Evolutionary conservation across 2,329 filamentous ascomycete genomes (phyloP).

Genomic region (Fusarium subtropicale): DNA sequence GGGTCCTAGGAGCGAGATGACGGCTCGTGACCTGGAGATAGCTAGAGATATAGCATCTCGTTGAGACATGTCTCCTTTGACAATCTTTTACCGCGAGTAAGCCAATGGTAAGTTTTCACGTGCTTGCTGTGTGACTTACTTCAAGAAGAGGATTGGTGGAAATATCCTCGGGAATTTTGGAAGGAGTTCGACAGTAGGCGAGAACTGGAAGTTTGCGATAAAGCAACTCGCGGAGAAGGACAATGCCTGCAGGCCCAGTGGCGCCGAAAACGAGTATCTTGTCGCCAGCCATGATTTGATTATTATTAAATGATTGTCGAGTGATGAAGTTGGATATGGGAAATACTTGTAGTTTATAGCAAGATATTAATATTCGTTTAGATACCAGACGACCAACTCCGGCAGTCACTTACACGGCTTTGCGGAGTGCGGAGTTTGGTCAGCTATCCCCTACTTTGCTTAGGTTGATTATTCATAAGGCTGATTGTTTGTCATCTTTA

Average conservation of each 20-base stretch:
- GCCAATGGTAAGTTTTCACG: rapidly evolving
- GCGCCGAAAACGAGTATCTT: neutral
- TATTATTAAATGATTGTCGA: neutral
- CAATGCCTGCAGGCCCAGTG: neutral
- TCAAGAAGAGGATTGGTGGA: neutral
- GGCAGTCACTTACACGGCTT: too few relatives aligned
- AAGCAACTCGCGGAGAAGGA: neutral
- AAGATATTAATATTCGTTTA: too few relatives aligned
- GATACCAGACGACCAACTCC: too few relatives aligned
- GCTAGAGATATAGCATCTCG: neutral
- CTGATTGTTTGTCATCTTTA: too few relatives aligned
- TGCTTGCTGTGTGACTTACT: neutral
- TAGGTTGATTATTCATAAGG: too few relatives aligned
- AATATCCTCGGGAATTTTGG: neutral
- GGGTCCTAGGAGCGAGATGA: neutral
- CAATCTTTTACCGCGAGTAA: neutral
- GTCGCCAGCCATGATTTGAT: neutral
- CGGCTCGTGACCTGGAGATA: neutral
- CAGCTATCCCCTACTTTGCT: too few relatives aligned
- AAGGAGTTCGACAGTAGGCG: neutral
- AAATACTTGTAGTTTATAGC: too few relatives aligned
- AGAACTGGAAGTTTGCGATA: neutral
- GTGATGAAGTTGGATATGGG: too few relatives aligned
- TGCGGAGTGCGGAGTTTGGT: too few relatives aligned
- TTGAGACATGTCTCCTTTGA: neutral